Evolutionary conservation across 768 basidiomycete species (phyloP), one percentile per base, ranked within the genome.

Genomic region (Guyanaporus albipodus): DNA sequence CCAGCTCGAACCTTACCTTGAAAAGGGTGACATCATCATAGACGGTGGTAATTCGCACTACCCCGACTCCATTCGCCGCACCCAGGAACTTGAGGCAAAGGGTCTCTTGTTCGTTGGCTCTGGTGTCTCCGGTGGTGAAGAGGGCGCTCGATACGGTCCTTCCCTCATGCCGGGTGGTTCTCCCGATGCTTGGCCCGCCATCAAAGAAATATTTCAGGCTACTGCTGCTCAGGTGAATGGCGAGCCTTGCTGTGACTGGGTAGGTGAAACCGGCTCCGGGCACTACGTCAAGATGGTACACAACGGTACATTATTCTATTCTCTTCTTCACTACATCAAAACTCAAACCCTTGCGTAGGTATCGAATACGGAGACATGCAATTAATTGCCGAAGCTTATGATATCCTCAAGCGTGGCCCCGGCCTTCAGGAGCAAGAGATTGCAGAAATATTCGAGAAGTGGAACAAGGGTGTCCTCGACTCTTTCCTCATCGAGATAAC

Each of bases 211-310:
- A 63, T 99, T 99, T 86, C 96, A 99, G 74, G 90, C 90, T 69
- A 87, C 95, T 41, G 83, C 96, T 54, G 96, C 96, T 49, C 92
- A 98, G 67, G 90, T 87, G 52, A 77, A 91, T 44, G 92, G 92
- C 53, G 90, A 91, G 58, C 96, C 96, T 26, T 99, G 96, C 77
- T 97, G 95, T 67, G 96, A 99, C 74, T 99, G 96, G 96, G 95
- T 99, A 59, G 96, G 96, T 37, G 89, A 94, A 71, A 86, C 84
- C 52, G 96, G 93, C 49, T 76, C 90, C 38, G 94, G 92, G 24
- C 95, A 98, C 77, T 99, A 98, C 70, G 95, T 99, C 71, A 99
- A 99, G 78, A 98, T 99, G 95, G 95, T 99, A 52, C 95, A 99
- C 76, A 91, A 92, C 49, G 91, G 91, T 85, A 67, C 61, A 64